Evolutionary conservation across 345 rosid genomes (phyloP).

Genomic region (Ricinus communis): DNA sequence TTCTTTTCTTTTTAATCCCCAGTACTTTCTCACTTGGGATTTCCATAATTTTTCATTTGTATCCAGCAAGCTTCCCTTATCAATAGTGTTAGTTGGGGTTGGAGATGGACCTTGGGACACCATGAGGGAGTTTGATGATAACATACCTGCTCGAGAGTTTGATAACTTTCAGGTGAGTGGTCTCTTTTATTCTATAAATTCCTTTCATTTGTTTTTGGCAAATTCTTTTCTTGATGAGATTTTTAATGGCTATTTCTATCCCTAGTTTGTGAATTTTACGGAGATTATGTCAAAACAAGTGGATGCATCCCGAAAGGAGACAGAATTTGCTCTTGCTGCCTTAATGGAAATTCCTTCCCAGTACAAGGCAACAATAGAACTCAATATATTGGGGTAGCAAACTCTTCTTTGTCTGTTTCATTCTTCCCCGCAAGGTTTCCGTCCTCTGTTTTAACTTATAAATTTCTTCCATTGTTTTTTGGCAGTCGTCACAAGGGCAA

Average conservation of each 20-base stretch:
- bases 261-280: constrained; percentile 34
- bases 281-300: constrained; percentile 31
- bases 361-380: constrained; percentile 31
- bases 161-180: constrained; percentile 32
- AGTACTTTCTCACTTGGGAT: neutral
- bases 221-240: neutral
- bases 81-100: constrained; percentile 35
- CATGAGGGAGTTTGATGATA: constrained; percentile 37
- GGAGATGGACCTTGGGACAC: constrained; percentile 42
- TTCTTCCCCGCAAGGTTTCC: neutral
- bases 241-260: neutral
- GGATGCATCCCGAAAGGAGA: constrained; percentile 25
- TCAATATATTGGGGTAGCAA: constrained; percentile 27
- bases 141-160: constrained; percentile 33
- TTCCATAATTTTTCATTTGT: neutral
- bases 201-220: neutral
- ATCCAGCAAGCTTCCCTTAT: constrained; percentile 33
- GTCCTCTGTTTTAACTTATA: neutral
- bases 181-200: neutral
- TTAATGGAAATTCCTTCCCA: constrained; percentile 34
- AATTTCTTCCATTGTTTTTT: neutral
- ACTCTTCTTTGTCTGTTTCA: neutral
- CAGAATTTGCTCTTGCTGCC: constrained; percentile 33
- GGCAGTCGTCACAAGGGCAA: constrained; percentile 18
- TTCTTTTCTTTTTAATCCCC: neutral